phyloP scores from a whole-genome alignment of 163 green algal genomes.

The Trebouxia gelatinosa region DNA sequence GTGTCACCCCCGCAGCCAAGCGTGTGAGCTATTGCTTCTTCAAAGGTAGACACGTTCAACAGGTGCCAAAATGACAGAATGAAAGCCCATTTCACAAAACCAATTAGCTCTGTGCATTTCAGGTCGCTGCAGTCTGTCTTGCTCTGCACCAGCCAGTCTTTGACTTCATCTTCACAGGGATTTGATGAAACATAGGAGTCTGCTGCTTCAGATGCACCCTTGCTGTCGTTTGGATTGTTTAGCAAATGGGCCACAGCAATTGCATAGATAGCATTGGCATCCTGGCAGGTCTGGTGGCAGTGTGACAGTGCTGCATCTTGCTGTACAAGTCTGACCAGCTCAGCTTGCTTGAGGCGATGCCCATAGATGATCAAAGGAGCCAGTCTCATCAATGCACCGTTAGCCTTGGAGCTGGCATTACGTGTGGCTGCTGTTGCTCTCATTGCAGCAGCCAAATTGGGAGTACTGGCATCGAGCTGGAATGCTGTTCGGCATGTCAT shows the following conservation, averaged over 20 bases:
- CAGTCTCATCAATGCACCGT: conserved; percentile 55
- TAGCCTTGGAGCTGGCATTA: conserved; percentile 58
- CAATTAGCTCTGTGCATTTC: conserved; percentile 18
- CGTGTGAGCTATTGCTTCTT: neutral
- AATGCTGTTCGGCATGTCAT: too few species aligned
- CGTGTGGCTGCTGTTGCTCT: too few species aligned
- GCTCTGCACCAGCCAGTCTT: conserved; percentile 42
- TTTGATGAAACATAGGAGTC: conserved; percentile 30
- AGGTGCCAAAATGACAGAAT: conserved; percentile 42
- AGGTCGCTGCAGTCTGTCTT: too few species aligned
- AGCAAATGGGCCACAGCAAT: conserved; percentile 52
- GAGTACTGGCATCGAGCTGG: too few species aligned
- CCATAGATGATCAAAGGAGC: conserved; percentile 57
- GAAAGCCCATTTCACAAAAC: conserved; percentile 45
- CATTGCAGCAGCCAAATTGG: too few species aligned
- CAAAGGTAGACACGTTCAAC: neutral
- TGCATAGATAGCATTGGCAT: conserved; percentile 51
- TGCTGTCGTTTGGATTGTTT: conserved; percentile 32
- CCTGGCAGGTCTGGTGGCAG: conserved; percentile 41
- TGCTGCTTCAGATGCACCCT: conserved; percentile 39
- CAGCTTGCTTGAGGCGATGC: conserved; percentile 23
- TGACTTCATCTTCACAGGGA: conserved; percentile 40
- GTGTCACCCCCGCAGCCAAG: conserved; percentile 50
- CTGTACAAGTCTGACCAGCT: conserved; percentile 33
- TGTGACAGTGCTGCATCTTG: conserved; percentile 50